Base-by-base conservation (phyloP, 805 yeast species). In the Wickerhamiella kazuoi region DNA sequence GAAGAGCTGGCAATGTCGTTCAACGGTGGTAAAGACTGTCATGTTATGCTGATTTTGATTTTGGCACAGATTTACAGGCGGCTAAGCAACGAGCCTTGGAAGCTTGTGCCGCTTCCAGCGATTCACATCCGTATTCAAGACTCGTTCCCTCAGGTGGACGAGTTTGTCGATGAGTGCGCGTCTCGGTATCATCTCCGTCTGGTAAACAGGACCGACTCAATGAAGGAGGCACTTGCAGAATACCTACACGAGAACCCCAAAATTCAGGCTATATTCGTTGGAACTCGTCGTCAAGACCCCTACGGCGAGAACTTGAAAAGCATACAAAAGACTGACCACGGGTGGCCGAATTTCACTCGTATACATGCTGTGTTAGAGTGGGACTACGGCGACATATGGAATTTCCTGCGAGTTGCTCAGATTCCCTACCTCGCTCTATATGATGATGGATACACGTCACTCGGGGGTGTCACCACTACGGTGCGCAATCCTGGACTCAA, bases 11-110 rank as follows among this genome's bases (percentile, higher is more conserved):
- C 96, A 0, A 65, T 90, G 13, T 79, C 94, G 2, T 90, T 79
- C 57, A 90, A 90, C 54, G 98, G 98, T 9, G 98, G 98, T 1
- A 90, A 90, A 53, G 98, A 90, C 60, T 90, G 97, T 51, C 70
- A 86, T 35, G 96, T 86, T 24, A 74, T 87, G 78, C 66, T 90
- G 40, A 63, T 83, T 14, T 52, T 90, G 4, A 72, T 81, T 39
- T 59, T 86, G 38, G 76, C 90, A 1, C 72, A 71, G 18, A 61
- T 58, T 40, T 34, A 24, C 33, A 18, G 34, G 18, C 32, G 19
- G 28, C 11, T 14, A 5, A 14, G 13, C 17, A 30, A 29, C 19
- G 16, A 17, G 23, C 41, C 47, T 6, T 6, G 11, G 26, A 11
- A 23, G 33, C 45, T 30, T 20, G 30, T 40, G 28, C 44, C 18